Conservation (phyloP, 306 rosid genomes). For the Inga oerstediana region DNA sequence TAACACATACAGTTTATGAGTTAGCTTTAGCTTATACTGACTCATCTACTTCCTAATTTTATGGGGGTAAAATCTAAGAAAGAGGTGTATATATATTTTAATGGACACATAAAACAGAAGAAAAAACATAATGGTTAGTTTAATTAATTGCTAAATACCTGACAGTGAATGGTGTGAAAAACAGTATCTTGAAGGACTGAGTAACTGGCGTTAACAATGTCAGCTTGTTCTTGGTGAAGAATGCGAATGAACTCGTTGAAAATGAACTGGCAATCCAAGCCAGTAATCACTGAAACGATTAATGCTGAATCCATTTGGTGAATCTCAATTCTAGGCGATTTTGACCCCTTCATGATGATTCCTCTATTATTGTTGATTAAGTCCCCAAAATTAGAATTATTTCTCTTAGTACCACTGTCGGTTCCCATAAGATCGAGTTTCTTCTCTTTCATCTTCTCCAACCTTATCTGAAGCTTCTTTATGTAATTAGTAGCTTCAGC, state of each 20-base stretch:
- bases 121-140: background rate
- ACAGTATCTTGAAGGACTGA: slow-evolving; percentile 42
- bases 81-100: background rate
- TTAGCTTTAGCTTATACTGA: background rate
- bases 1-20: too few relatives aligned
- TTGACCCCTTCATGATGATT: background rate
- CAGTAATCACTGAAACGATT: slow-evolving; percentile 50
- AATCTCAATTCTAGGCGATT: slow-evolving; percentile 50
- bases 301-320: slow-evolving; percentile 45
- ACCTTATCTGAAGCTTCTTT: slow-evolving; percentile 49
- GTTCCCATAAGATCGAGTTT: slow-evolving; percentile 35
- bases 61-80: background rate
- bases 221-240: slow-evolving; percentile 61
- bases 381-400: background rate
- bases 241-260: slow-evolving; percentile 47
- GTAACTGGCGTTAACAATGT: slow-evolving; percentile 55
- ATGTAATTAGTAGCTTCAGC: slow-evolving; percentile 57
- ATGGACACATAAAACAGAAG: background rate
- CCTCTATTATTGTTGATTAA: background rate
- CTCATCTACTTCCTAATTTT: background rate
- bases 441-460: slow-evolving; percentile 66
- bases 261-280: slow-evolving; percentile 51
- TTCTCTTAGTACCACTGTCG: background rate
- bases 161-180: slow-evolving; percentile 53
- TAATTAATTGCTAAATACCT: slow-evolving; percentile 30